Base-by-base conservation (phyloP, 768 basidiomycete species). In the Pulveroboletus ravenelii region DNA sequence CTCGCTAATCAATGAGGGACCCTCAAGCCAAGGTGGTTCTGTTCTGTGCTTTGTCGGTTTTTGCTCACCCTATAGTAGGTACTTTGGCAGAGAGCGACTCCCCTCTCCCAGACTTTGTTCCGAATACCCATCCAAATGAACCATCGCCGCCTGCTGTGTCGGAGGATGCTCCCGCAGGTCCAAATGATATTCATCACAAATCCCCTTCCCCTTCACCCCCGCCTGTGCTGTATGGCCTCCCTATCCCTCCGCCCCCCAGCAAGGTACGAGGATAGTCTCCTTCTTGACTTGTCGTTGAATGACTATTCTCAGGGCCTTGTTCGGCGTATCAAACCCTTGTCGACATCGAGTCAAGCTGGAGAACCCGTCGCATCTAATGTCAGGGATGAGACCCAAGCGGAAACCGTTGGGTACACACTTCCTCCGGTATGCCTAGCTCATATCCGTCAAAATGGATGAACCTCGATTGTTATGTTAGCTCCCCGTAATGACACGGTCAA, bases 51-150 rank as follows among this genome's bases (percentile, higher is more conserved):
- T 25, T 14, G 8, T 42, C 5, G 15, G 2, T 17, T 45, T 37
- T 10, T 45, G 39, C 53, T 47, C 23, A 54, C 12, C 9, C 27
- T 13, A 10, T 20, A n/a, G 18, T 32, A 59, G 57, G 46, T 44
- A 29, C 29, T 20, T 14, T n/a, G 18, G 32, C 43, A 20, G 57
- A 53, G 29, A 50, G 52, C 41, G 56, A 57, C 15, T 75, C 78
- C 4, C 62, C 74, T 9, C 66, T 79, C 0, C 80, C 80, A 1
- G 72, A 77, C 40, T 68, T 72, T 34, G 67, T 82, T 10, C 77
- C 77, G 5, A 84, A 82, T 51, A 77, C 80, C 0, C 72, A 74
- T 53, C 70, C 75, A 3, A 72, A 75, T 17, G 82, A 84, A 53
- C 75, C 76, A 0, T 75, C 78, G 5, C 51, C 74, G 8, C 65